Evolutionary conservation across 2,329 filamentous ascomycete genomes (phyloP).

Genomic region (Aspergillus quadrilineatus): DNA sequence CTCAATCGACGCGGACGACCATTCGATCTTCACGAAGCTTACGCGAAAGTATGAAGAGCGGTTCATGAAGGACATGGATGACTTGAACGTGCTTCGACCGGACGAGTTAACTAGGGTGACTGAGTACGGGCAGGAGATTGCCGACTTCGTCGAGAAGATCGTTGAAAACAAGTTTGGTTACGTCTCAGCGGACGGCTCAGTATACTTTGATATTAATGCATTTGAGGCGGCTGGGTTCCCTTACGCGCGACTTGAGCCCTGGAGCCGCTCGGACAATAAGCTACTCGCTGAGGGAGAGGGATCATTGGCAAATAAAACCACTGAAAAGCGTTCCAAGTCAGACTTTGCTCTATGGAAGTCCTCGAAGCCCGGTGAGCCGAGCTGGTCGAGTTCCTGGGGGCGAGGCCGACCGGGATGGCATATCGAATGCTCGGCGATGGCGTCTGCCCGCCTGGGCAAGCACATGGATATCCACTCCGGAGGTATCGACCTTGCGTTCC

Average conservation of each 20-base stretch:
- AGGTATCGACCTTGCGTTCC: slow-evolving; percentile 86
- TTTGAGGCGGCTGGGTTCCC: slow-evolving; percentile 83
- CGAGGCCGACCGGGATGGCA: slow-evolving; percentile 90
- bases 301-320: slow-evolving; percentile 61
- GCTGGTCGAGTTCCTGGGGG: slow-evolving; percentile 86
- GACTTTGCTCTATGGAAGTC: slow-evolving; percentile 96
- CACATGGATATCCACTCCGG: slow-evolving; percentile 92
- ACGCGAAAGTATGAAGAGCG: slow-evolving; percentile 83
- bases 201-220: slow-evolving; percentile 87
- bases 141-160: slow-evolving; percentile 77
- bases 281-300: slow-evolving; percentile 89
- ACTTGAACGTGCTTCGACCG: slow-evolving; percentile 79
- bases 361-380: slow-evolving; percentile 86
- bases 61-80: slow-evolving; percentile 84
- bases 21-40: slow-evolving; percentile 81
- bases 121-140: slow-evolving; percentile 86
- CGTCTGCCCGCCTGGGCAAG: slow-evolving; percentile 78
- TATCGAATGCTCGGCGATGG: slow-evolving; percentile 96
- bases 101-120: slow-evolving; percentile 86
- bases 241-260: slow-evolving; percentile 82
- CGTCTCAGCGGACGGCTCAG: slow-evolving; percentile 69
- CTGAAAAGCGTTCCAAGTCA: slow-evolving; percentile 70
- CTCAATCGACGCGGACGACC: slow-evolving; percentile 59
- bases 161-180: slow-evolving; percentile 87
- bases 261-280: slow-evolving; percentile 78